Evolutionary conservation across 2,329 filamentous ascomycete species (phyloP).

Genomic region (Diatrype stigma): DNA sequence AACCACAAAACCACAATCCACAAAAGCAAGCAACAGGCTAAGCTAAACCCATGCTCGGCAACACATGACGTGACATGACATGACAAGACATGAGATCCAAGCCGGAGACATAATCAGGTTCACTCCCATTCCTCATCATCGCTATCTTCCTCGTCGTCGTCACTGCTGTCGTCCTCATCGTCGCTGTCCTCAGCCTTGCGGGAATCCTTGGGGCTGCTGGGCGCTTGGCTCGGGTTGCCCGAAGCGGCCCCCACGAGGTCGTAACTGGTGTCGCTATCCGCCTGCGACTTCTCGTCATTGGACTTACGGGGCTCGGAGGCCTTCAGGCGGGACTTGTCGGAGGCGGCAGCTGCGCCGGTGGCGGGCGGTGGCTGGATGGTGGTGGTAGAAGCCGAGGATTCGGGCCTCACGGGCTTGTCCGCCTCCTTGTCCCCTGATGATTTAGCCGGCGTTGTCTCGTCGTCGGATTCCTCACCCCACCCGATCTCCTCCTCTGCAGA

Average conservation of each 20-base stretch:
- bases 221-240: constrained; percentile 72
- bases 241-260: constrained; percentile 81
- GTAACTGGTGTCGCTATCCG: constrained; percentile 93
- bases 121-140: constrained; percentile 26
- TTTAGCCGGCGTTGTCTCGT: constrained; percentile 18
- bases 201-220: constrained; percentile 58
- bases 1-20: constrained; percentile 6
- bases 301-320: constrained; percentile 66
- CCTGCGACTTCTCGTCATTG: constrained; percentile 83
- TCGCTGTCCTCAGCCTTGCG: constrained; percentile 60
- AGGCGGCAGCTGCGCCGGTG: constrained; percentile 27
- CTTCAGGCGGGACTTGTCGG: constrained; percentile 47
- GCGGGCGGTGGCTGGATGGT: constrained; percentile 53
- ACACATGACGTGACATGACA: constrained; percentile 4
- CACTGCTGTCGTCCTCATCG: constrained; percentile 65
- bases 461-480: constrained; percentile 62
- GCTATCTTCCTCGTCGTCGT: constrained; percentile 69
- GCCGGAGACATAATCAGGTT: constrained; percentile 1
- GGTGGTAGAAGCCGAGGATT: constrained; percentile 53
- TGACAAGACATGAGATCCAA: constrained; percentile 3
- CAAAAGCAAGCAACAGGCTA: constrained; percentile 5
- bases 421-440: constrained; percentile 35
- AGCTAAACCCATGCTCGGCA: background rate
- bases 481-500: constrained; percentile 67
- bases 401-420: constrained; percentile 35